phyloP scores from a whole-genome alignment of 1,284 basidiomycete genomes.

The Malassezia vespertilionis region DNA sequence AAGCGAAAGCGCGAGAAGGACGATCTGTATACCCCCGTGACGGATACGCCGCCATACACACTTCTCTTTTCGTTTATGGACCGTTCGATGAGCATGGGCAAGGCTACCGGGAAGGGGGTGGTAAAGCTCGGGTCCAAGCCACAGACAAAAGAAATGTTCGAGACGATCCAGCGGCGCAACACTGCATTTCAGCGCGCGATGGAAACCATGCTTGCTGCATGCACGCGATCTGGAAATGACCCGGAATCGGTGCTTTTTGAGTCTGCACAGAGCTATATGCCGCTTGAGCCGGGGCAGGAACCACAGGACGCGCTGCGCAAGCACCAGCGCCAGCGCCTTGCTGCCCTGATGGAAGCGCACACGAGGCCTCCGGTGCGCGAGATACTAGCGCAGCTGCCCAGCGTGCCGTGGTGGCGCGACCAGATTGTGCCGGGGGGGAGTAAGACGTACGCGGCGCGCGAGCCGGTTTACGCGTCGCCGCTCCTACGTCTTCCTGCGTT shows the following conservation, averaged over 20 bases:
- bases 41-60: slow-evolving; percentile 8
- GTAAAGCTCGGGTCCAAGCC: slow-evolving; percentile 20
- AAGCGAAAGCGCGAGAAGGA: slow-evolving; percentile 20
- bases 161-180: slow-evolving; percentile 36
- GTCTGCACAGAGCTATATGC: slow-evolving; percentile 38
- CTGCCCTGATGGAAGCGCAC: slow-evolving; percentile 29
- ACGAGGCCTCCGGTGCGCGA: slow-evolving; percentile 27
- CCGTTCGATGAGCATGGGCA: slow-evolving; percentile 17
- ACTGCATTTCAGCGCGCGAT: slow-evolving; percentile 42
- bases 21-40: slow-evolving; percentile 24
- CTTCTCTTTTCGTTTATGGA: slow-evolving; percentile 17
- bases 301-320: slow-evolving; percentile 19
- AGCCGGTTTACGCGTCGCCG: slow-evolving; percentile 23
- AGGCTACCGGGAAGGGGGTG: slow-evolving; percentile 22
- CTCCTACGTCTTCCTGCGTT: slow-evolving; percentile 40
- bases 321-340: slow-evolving; percentile 34
- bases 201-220: slow-evolving; percentile 35
- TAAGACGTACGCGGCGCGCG: slow-evolving; percentile 28
- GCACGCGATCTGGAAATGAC: slow-evolving; percentile 22
- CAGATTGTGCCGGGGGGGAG: slow-evolving; percentile 44
- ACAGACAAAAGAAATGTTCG: not conserved
- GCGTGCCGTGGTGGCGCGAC: slow-evolving; percentile 40
- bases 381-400: slow-evolving; percentile 33
- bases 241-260: slow-evolving; percentile 38
- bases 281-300: slow-evolving; percentile 28